phyloP scores from a whole-genome alignment of 805 yeast genomes.

The Candida coquimbonensis region DNA sequence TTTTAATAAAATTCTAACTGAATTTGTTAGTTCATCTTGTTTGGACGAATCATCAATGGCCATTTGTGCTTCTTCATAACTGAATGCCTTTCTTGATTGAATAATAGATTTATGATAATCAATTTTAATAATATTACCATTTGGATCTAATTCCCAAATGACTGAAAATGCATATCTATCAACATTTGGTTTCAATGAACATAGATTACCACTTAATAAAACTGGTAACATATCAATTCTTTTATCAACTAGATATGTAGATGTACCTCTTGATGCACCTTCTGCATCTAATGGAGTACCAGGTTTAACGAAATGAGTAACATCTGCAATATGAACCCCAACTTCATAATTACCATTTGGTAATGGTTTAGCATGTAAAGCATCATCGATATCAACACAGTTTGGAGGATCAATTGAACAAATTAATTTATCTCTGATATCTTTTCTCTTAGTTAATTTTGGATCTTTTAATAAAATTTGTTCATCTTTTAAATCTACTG shows the following conservation, averaged over 20 bases:
- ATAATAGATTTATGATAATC: constrained; percentile 83
- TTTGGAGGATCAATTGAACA: constrained; percentile 98
- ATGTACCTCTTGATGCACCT: constrained; percentile 96
- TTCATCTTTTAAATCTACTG: constrained; percentile 49
- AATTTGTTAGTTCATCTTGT: constrained; percentile 78
- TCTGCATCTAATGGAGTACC: constrained; percentile 88
- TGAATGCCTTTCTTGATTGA: constrained; percentile 86
- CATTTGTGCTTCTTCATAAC: constrained; percentile 88
- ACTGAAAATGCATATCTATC: constrained; percentile 95
- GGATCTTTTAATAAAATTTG: constrained; percentile 46
- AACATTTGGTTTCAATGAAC: constrained; percentile 91
- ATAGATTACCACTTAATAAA: constrained; percentile 88
- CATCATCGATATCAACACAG: constrained; percentile 98
- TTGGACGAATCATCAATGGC: constrained; percentile 76
- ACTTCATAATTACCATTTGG: constrained; percentile 95
- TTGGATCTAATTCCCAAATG: constrained; percentile 86
- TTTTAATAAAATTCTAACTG: constrained; percentile 74
- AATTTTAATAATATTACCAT: constrained; percentile 78
- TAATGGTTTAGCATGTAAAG: constrained; percentile 76
- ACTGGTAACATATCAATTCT: constrained; percentile 98
- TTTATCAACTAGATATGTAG: constrained; percentile 94
- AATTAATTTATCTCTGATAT: constrained; percentile 79
- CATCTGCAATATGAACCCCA: constrained; percentile 99
- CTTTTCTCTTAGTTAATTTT: constrained; percentile 55
- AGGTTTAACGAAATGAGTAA: constrained; percentile 92